phyloP scores from a whole-genome alignment of 805 yeast species.

The Lipomyces japonicus region DNA sequence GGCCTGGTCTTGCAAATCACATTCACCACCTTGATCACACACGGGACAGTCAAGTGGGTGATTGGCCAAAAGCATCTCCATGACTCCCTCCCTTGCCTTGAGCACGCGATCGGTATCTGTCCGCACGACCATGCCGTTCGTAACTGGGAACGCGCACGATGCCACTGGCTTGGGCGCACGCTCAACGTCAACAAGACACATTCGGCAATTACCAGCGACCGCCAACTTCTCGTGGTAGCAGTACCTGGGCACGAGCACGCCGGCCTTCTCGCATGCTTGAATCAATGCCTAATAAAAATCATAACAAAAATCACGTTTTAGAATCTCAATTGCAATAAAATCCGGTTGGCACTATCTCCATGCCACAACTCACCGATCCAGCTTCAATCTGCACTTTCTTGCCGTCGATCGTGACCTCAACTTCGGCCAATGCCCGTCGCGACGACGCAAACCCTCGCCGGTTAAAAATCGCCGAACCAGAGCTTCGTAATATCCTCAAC shows the following conservation, averaged over 20 bases:
- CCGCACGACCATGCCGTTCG: conserved; percentile 80
- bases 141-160: conserved; percentile 90
- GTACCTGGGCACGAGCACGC: conserved; percentile 81
- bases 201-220: conserved; percentile 88
- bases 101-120: conserved; percentile 74
- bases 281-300: conserved; percentile 51
- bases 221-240: conserved; percentile 90
- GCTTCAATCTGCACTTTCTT: conserved; percentile 73
- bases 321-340: too few species aligned
- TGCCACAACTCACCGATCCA: conserved; percentile 48
- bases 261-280: conserved; percentile 90
- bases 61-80: conserved; percentile 81
- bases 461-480: conserved; percentile 3
- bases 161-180: conserved; percentile 87
- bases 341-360: neutral
- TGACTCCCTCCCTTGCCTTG: conserved; percentile 84
- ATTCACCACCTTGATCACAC: conserved; percentile 93
- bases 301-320: neutral
- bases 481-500: conserved; percentile 7
- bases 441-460: conserved; percentile 39
- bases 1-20: conserved; percentile 86
- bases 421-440: conserved; percentile 47
- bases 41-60: conserved; percentile 92
- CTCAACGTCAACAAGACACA: conserved; percentile 88
- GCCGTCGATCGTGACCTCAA: conserved; percentile 60